Conservation (phyloP, 176 grass and related monocot genomes). For the Coix lacrymajobi region DNA sequence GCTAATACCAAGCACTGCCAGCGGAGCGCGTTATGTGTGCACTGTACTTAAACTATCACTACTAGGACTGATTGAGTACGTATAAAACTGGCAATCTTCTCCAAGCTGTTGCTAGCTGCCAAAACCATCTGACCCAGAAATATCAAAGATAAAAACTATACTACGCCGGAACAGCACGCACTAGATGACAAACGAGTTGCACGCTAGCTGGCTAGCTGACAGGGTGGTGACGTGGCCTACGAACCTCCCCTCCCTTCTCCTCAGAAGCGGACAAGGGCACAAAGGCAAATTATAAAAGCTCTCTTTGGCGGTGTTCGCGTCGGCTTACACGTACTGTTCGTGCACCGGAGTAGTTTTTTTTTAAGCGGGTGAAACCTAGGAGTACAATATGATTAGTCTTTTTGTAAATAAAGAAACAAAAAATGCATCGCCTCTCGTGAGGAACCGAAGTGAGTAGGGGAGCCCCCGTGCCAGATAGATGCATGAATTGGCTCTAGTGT, state of each 20-base stretch:
- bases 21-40: background rate
- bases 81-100: background rate
- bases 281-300: background rate
- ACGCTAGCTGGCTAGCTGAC: slow-evolving; percentile 17
- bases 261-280: slow-evolving; percentile 1
- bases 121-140: background rate
- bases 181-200: slow-evolving; percentile 28
- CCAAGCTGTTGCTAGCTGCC: background rate
- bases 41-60: background rate
- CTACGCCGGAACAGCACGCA: background rate
- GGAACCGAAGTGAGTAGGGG: too few species aligned
- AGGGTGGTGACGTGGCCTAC: background rate
- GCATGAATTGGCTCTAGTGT: too few species aligned
- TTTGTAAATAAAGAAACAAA: too few species aligned
- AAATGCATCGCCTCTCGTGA: too few species aligned
- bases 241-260: background rate
- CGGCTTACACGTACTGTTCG: too few species aligned
- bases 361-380: too few species aligned
- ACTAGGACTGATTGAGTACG: background rate
- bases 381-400: too few species aligned
- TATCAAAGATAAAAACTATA: background rate
- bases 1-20: background rate
- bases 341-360: too few species aligned
- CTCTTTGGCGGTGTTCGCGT: background rate
- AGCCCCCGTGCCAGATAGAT: too few species aligned